Base-by-base conservation (phyloP, 345 rosid genomes). In the Camelina hispida region DNA sequence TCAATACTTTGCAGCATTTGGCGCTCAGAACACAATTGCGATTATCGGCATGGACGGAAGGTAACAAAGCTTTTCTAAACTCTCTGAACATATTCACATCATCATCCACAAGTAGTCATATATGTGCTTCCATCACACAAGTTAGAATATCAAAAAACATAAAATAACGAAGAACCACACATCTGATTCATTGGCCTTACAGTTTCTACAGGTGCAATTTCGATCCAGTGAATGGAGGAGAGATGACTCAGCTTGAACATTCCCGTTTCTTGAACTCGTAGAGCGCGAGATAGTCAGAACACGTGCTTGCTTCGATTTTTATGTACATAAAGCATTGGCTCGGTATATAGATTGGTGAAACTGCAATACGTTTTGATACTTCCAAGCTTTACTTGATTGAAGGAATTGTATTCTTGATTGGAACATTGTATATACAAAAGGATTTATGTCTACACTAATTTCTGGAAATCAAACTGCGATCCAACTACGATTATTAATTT, bases 141-240 rank as follows among this genome's bases (percentile, higher is more conserved):
- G 40, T 56, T 52, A 43, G 5, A 43, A 30, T 56, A 20, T 46
- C 34, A 74, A 8, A 8, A 20, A 57, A 60, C 51, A 56, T 6
- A 43, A 44, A 9, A 11, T 35, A 54, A 10, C 20, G 10, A 43
- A 73, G 28, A 9, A 12, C 20, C 23, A 25, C 67, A 13, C 9
- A 4, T 67, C 64, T 69, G 66, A 61, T 7, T 18, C n/a, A 15
- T 72, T 63, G 54, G 75, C 40, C 12, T 57, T 88, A 80, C 93
- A 92, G 98, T 85, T 87, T 95, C 84, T 86, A 92, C 80, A 80
- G 94, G 66, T 93, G 98, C 72, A 81, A 79, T 66, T 95, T 90
- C 74, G 98, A 95, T 69, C 97, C 97, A 4, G 87, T 78, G 75
- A 83, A 73, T 44, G 99, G 99, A 30, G 99, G 98, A 78, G 97